A percentile compares a stretch with the other conserved stretches of the same genome.
These are phyloP conservation scores for Alternaria rosae DNA, from an alignment of 2,329 filamentous ascomycete genomes.

Conservation along the genomic window DNA sequence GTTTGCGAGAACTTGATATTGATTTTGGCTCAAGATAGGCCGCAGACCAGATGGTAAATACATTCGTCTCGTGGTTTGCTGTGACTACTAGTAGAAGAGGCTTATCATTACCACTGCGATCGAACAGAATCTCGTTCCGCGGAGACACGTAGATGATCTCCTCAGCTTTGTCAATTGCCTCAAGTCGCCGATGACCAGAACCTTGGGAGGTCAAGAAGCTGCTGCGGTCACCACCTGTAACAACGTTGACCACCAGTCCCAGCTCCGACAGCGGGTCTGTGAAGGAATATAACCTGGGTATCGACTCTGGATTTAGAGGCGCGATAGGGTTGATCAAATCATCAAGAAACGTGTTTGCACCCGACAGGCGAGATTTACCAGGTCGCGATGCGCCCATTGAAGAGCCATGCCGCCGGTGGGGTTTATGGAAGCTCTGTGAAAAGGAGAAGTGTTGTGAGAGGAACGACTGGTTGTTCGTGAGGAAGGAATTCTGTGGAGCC, in stretches of 20 bases:
- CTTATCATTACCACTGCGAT: conserved; percentile 53
- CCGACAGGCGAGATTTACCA: conserved; percentile 30
- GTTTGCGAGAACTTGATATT: conserved; percentile 54
- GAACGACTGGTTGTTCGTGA: conserved; percentile 55
- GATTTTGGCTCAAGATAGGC: conserved; percentile 75
- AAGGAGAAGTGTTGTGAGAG: conserved; percentile 66
- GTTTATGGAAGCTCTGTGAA: conserved; percentile 51
- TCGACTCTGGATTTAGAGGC: conserved; percentile 55
- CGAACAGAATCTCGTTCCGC: conserved; percentile 62
- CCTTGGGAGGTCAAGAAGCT: conserved; percentile 40
- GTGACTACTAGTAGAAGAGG: conserved; percentile 79
- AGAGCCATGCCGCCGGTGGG: conserved; percentile 34
- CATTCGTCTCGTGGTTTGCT: conserved; percentile 75
- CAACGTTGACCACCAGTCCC: conserved; percentile 72
- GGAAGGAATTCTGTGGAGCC: conserved; percentile 85
- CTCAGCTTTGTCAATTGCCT: conserved; percentile 77
- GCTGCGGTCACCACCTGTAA: conserved; percentile 37
- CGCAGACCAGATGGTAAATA: conserved; percentile 86
- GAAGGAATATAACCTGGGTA: conserved; percentile 81
- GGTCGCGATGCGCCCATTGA: conserved; percentile 36
- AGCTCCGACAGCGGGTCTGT: conserved; percentile 87
- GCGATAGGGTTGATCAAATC: conserved; percentile 39
- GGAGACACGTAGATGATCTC: conserved; percentile 84
- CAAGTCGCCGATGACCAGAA: conserved; percentile 49
- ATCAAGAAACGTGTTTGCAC: conserved; percentile 39